phyloP scores from a whole-genome alignment of 1,139 yeast species.

The Scheffersomyces cryptocercus region DNA sequence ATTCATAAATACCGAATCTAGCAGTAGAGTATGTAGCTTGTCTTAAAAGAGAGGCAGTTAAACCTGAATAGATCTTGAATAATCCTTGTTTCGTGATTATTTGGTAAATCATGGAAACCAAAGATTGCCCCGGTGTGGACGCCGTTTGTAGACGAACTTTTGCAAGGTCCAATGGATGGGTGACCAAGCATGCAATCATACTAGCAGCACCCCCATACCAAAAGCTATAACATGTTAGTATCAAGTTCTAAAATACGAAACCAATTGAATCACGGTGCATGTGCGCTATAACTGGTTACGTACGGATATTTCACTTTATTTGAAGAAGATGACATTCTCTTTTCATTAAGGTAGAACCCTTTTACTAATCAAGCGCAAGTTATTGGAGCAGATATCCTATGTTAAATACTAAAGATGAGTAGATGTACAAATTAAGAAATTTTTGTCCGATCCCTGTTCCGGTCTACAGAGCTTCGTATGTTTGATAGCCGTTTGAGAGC shows the following conservation, averaged over 20 bases:
- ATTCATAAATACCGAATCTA: slow-evolving; percentile 82
- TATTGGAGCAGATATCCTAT: background rate
- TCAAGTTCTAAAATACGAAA: background rate
- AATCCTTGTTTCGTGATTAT: slow-evolving; percentile 68
- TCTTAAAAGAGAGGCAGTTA: slow-evolving; percentile 77
- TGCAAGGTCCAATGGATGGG: slow-evolving; percentile 82
- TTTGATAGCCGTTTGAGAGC: background rate
- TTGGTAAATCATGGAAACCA: slow-evolving; percentile 58
- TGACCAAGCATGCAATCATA: slow-evolving; percentile 60
- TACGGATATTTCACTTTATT: background rate
- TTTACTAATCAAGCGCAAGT: background rate
- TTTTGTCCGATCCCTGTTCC: background rate
- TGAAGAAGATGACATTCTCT: background rate
- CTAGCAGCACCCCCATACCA: slow-evolving; percentile 67
- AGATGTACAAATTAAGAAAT: background rate
- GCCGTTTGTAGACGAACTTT: slow-evolving; percentile 84
- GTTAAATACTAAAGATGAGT: background rate
- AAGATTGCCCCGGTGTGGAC: slow-evolving; percentile 57
- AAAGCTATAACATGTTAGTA: slow-evolving; percentile 27
- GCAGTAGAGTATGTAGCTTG: slow-evolving; percentile 89
- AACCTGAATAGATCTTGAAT: slow-evolving; percentile 71
- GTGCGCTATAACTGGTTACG: background rate
- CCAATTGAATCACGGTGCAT: background rate
- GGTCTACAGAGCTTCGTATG: background rate
- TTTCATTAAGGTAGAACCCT: background rate